These are phyloP conservation scores for Talaromyces stipitatus DNA, from an alignment of 495 filamentous ascomycete genomes.

Conservation along the genomic window DNA sequence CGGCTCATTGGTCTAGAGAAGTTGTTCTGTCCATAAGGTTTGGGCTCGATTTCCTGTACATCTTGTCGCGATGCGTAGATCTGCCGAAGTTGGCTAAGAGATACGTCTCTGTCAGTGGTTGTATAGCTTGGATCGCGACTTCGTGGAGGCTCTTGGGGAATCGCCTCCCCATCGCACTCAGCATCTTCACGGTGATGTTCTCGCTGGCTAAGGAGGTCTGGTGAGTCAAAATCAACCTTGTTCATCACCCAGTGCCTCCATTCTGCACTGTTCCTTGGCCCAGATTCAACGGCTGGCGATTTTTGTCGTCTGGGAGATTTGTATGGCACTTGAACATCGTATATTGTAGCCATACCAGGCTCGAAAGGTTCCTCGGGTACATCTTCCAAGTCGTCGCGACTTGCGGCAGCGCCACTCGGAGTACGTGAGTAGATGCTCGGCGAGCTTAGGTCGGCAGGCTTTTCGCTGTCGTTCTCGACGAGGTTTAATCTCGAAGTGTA, in stretches of 20 bases:
- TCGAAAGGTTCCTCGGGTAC: conserved; percentile 14
- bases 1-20: conserved; percentile 32
- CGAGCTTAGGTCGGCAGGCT: conserved; percentile 18
- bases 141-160: neutral
- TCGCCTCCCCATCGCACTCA: conserved; percentile 46
- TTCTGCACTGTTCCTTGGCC: conserved; percentile 24
- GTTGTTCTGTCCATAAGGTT: conserved; percentile 17
- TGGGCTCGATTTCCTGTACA: neutral
- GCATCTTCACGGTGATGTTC: conserved; percentile 55
- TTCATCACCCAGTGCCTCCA: conserved; percentile 45
- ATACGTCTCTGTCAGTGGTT: conserved; percentile 16
- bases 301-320: conserved; percentile 20
- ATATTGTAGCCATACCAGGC: conserved; percentile 38
- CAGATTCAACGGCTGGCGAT: neutral
- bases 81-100: conserved; percentile 9
- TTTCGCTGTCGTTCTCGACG: neutral
- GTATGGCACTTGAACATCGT: conserved; percentile 31
- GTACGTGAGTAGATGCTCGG: conserved; percentile 52
- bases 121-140: neutral
- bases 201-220: conserved; percentile 5
- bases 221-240: conserved; percentile 24
- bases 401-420: conserved; percentile 36
- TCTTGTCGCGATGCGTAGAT: conserved; percentile 5
- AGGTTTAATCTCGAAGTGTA: conserved; percentile 17
- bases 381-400: conserved; percentile 8